A percentile compares a stretch with the other conserved stretches of the same genome.
phyloP scores from a whole-genome alignment of 192 early-diverging fungal genomes.

The Geranomyces michiganensis region DNA sequence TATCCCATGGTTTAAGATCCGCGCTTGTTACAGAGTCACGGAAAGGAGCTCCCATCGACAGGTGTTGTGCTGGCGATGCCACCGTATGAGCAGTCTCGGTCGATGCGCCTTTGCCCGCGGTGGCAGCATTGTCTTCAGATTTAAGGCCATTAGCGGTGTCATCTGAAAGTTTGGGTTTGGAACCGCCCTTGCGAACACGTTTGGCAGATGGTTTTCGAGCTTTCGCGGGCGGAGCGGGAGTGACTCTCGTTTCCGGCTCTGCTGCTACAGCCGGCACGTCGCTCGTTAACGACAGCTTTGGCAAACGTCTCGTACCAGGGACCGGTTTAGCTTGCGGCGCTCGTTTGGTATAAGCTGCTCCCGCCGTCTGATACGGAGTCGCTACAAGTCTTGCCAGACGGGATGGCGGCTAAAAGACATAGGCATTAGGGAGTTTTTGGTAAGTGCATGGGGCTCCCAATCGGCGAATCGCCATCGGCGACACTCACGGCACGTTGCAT shows the following conservation, averaged over 20 bases:
- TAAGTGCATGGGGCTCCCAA: slow-evolving; percentile 1
- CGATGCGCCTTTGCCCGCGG: too few relatives aligned
- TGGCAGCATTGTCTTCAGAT: too few relatives aligned
- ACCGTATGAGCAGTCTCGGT: too few relatives aligned
- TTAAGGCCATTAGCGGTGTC: too few relatives aligned
- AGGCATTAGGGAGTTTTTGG: not conserved
- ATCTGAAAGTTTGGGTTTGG: too few relatives aligned
- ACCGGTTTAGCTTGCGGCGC: not conserved
- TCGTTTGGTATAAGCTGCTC: not conserved
- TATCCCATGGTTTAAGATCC: too few relatives aligned
- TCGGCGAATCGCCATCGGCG: too few relatives aligned
- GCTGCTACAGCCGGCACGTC: not conserved
- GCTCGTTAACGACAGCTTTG: not conserved
- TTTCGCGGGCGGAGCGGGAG: not conserved
- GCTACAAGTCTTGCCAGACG: slow-evolving; percentile 1
- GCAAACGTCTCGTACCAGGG: not conserved
- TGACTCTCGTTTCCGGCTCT: not conserved
- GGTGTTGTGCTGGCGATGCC: too few relatives aligned
- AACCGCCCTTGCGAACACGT: too few relatives aligned
- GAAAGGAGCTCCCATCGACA: too few relatives aligned
- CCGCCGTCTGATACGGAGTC: not conserved
- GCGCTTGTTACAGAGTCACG: too few relatives aligned
- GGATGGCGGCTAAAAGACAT: slow-evolving; percentile 7
- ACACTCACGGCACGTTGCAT: slow-evolving; percentile 19
- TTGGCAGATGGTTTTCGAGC: too few relatives aligned